phyloP scores from a whole-genome alignment of 192 early-diverging fungal genomes.

The Backusella mclennaniae region DNA sequence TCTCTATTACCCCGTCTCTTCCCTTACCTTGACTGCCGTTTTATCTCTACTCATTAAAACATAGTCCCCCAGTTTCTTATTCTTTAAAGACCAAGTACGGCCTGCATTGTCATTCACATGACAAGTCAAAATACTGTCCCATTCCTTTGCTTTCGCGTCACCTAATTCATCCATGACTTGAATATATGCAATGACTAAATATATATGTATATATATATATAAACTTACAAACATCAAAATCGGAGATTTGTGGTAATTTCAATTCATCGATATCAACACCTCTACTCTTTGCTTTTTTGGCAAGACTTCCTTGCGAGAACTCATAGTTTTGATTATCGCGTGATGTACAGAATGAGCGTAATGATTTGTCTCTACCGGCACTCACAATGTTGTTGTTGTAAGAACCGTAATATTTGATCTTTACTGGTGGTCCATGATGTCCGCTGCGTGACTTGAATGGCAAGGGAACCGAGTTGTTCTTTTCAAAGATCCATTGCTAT shows the following conservation, averaged over 20 bases:
- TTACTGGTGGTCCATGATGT: constrained; percentile 82
- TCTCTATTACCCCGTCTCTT: background rate
- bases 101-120: constrained; percentile 74
- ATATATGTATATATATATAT: too few relatives aligned
- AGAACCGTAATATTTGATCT: constrained; percentile 73
- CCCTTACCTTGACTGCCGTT: constrained; percentile 25
- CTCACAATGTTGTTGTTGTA: constrained; percentile 69
- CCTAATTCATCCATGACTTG: constrained; percentile 14
- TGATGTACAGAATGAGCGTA: constrained; percentile 82
- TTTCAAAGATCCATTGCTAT: constrained; percentile 95
- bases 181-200: background rate
- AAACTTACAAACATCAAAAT: constrained; percentile 65
- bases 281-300: constrained; percentile 65
- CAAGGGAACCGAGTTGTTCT: constrained; percentile 72
- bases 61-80: constrained; percentile 73
- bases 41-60: constrained; percentile 62
- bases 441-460: constrained; percentile 84
- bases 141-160: constrained; percentile 68
- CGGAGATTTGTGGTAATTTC: constrained; percentile 70
- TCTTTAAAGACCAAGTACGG: constrained; percentile 81
- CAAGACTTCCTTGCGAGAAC: constrained; percentile 79
- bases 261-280: constrained; percentile 61
- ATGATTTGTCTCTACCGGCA: constrained; percentile 78
- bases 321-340: constrained; percentile 83
- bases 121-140: constrained; percentile 91